These are phyloP conservation scores for Rhodotorula sp. DNA, from an alignment of 1,284 basidiomycete genomes.

Conservation along the genomic window DNA sequence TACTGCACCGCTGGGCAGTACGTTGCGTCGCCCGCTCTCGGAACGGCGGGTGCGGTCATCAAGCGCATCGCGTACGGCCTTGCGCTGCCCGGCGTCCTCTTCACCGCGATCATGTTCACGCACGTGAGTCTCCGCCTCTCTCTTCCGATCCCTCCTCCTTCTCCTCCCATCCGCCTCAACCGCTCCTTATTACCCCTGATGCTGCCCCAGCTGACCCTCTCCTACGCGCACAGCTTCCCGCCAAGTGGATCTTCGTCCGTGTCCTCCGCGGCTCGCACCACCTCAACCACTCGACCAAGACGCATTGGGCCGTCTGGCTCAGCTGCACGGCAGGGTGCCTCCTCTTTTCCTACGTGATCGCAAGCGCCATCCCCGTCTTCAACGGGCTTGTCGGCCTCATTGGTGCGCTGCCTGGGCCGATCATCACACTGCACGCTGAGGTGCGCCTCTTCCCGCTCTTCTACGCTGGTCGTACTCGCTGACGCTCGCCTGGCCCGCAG, in stretches of 20 bases:
- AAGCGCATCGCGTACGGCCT: constrained; percentile 52
- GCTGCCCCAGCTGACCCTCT: neutral
- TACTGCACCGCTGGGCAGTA: constrained; percentile 36
- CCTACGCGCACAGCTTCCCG: neutral
- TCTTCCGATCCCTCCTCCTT: too few species aligned
- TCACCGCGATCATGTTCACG: constrained; percentile 54
- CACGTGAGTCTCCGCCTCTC: constrained; percentile 50
- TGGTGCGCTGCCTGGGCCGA: neutral
- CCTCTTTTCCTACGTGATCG: constrained; percentile 57
- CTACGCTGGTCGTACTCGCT: too few species aligned
- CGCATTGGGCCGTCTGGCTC: constrained; percentile 65
- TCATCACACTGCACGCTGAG: neutral
- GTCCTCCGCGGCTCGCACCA: constrained; percentile 62
- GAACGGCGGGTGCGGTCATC: constrained; percentile 52
- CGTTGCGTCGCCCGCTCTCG: constrained; percentile 52
- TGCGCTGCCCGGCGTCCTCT: constrained; percentile 47
- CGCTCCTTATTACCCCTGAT: too few species aligned
- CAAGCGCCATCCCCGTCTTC: constrained; percentile 48
- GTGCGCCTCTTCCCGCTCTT: neutral
- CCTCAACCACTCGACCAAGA: constrained; percentile 60
- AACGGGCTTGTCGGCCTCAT: neutral
- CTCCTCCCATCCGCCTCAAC: too few species aligned
- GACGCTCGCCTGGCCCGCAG: neutral
- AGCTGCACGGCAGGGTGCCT: constrained; percentile 57
- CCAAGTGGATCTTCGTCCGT: constrained; percentile 65